Conservation (phyloP, 2,329 filamentous ascomycete species). For the Alternaria panax region DNA sequence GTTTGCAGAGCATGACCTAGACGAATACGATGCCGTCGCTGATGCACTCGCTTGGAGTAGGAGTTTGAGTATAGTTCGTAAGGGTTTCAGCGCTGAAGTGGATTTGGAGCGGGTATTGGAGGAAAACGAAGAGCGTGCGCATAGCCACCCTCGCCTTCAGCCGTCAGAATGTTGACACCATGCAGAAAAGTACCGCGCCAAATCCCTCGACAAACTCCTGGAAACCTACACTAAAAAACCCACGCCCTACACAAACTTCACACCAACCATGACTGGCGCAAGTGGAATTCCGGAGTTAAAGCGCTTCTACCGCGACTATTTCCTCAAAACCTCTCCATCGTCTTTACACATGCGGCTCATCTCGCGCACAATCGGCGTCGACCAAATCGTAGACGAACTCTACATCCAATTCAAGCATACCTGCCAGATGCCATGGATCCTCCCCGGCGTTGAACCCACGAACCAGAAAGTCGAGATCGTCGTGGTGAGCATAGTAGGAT, state of each 20-base stretch:
- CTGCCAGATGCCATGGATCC: constrained; percentile 64
- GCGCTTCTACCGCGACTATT: constrained; percentile 65
- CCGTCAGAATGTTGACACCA: constrained; percentile 6
- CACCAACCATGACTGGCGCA: constrained; percentile 57
- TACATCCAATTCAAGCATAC: constrained; percentile 65
- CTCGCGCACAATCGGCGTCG: constrained; percentile 64
- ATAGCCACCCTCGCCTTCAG: background rate
- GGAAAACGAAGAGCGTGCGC: constrained; percentile 48
- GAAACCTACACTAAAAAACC: constrained; percentile 46
- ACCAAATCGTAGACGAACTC: constrained; percentile 68
- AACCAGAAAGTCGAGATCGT: constrained; percentile 64
- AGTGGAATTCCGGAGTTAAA: constrained; percentile 52
- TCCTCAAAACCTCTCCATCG: constrained; percentile 57
- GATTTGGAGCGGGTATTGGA: constrained; percentile 57
- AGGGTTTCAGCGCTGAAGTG: constrained; percentile 63
- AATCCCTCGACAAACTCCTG: constrained; percentile 49
- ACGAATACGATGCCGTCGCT: constrained; percentile 70
- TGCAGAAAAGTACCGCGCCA: constrained; percentile 48
- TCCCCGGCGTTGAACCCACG: constrained; percentile 65
- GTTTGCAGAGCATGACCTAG: constrained; percentile 74
- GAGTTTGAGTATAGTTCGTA: constrained; percentile 65
- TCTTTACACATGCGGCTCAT: constrained; percentile 63
- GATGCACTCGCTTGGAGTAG: constrained; percentile 74
- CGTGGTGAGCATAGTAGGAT: constrained; percentile 63
- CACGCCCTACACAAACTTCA: constrained; percentile 53